A percentile compares a stretch with the other conserved stretches of the same genome.
These are phyloP conservation scores for Hansenula sp. DNA, from an alignment of 1,139 yeast genomes.

Conservation along the genomic window DNA sequence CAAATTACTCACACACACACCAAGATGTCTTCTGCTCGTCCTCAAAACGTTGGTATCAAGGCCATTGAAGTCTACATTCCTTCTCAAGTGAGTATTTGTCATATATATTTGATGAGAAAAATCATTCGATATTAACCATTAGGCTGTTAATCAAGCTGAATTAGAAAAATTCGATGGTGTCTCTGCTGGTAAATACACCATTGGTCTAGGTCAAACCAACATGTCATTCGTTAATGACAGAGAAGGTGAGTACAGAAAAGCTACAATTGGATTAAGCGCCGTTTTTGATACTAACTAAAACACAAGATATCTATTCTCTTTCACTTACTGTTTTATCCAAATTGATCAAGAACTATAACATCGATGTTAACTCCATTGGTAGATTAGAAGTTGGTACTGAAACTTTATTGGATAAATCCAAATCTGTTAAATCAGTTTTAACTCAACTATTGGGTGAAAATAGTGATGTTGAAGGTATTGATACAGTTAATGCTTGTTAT, in stretches of 20 bases:
- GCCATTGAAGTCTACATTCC: constrained; percentile 94
- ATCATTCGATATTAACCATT: background rate
- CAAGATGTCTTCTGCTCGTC: constrained; percentile 26
- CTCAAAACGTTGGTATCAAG: constrained; percentile 90
- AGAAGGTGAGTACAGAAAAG: constrained; percentile 37
- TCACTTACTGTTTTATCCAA: constrained; percentile 77
- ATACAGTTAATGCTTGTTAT: constrained; percentile 95
- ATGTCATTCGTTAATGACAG: constrained; percentile 97
- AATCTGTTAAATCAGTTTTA: constrained; percentile 92
- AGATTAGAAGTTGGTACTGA: constrained; percentile 99
- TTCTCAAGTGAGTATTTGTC: constrained; percentile 39
- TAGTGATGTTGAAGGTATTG: constrained; percentile 92
- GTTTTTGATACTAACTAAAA: background rate
- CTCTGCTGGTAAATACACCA: constrained; percentile 93
- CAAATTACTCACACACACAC: background rate
- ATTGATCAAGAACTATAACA: constrained; percentile 72
- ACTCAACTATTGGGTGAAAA: constrained; percentile 93
- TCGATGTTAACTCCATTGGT: constrained; percentile 81
- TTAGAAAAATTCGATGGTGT: constrained; percentile 83
- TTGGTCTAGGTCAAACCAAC: constrained; percentile 97
- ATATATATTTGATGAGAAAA: background rate
- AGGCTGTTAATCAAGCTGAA: constrained; percentile 85
- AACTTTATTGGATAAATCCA: constrained; percentile 93
- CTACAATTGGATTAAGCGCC: background rate
- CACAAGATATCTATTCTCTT: constrained; percentile 82